Percentiles rank a stretch among this genome's conserved stretches.
Evolutionary conservation across 2,329 filamentous ascomycete genomes (phyloP).

Genomic region (Ophiostoma sp.): DNA sequence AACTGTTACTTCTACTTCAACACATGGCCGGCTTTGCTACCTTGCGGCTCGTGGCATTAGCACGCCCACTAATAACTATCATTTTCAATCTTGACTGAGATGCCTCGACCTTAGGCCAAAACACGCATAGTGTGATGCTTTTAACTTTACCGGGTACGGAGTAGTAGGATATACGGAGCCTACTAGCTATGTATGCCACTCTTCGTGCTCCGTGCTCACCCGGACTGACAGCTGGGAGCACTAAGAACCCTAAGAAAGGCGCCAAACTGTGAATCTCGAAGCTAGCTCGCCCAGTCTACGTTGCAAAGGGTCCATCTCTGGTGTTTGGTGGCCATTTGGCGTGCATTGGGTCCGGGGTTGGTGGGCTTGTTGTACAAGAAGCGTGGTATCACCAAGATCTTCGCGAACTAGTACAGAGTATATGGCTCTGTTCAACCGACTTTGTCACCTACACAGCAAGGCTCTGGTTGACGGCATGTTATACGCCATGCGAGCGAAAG

Average conservation of each 20-base stretch:
- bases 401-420: not conserved
- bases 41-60: conserved; percentile 7
- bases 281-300: not conserved
- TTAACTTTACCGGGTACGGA: conserved; percentile 4
- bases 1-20: not conserved
- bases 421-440: not conserved
- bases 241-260: conserved; percentile 2
- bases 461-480: not conserved
- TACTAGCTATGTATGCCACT: conserved; percentile 6
- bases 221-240: conserved; percentile 6
- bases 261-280: conserved; percentile 2
- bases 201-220: conserved; percentile 6
- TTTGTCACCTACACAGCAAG: no score
- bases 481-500: not conserved
- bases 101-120: not conserved
- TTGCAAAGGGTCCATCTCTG: conserved; percentile 11
- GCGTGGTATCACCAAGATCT: conserved; percentile 11
- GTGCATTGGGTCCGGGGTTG: conserved; percentile 7
- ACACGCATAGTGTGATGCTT: conserved; percentile 5
- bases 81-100: not conserved
- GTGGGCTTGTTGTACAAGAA: not conserved
- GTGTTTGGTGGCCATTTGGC: conserved; percentile 1
- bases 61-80: conserved; percentile 4
- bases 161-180: conserved; percentile 12
- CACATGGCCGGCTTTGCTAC: not conserved